phyloP scores from a whole-genome alignment of 768 basidiomycete genomes.

The Infundibulicybe gibba region DNA sequence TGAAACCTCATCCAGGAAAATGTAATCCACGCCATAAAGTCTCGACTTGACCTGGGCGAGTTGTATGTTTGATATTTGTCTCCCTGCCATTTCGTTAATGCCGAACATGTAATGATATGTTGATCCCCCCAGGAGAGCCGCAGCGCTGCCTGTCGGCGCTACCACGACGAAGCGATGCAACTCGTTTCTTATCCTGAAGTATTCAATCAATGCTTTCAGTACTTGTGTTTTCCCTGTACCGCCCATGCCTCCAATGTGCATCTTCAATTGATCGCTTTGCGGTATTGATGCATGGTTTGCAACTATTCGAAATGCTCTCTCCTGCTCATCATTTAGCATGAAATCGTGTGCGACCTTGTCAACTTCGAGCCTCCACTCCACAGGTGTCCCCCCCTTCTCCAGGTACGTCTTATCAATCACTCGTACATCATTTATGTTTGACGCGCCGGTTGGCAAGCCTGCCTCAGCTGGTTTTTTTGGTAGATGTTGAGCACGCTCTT shows the following conservation, averaged over 20 bases:
- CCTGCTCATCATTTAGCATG: constrained; percentile 26
- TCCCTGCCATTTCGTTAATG: constrained; percentile 7
- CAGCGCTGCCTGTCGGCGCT: constrained; percentile 29
- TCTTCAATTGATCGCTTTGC: constrained; percentile 15
- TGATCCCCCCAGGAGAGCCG: constrained; percentile 25
- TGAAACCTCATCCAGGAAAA: no score
- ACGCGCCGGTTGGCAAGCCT: not conserved
- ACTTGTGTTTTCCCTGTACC: constrained; percentile 28
- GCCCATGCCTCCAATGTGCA: constrained; percentile 29
- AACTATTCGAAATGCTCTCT: constrained; percentile 24
- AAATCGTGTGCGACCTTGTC: constrained; percentile 4
- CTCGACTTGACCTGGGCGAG: constrained; percentile 11
- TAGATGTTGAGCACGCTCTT: not conserved
- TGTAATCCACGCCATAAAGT: constrained; percentile 21
- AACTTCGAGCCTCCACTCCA: not conserved
- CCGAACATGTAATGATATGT: constrained; percentile 33
- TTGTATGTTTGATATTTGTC: not conserved
- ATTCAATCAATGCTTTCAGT: constrained; percentile 14
- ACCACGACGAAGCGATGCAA: constrained; percentile 16
- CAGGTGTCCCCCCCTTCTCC: not conserved
- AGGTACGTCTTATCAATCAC: constrained; percentile 7
- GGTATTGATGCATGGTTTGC: constrained; percentile 12
- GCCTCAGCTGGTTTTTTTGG: not conserved
- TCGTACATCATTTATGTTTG: constrained; percentile 2
- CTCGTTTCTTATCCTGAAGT: constrained; percentile 17